phyloP scores from a whole-genome alignment of 2,329 filamentous ascomycete species.

The Colletotrichum sp. region DNA sequence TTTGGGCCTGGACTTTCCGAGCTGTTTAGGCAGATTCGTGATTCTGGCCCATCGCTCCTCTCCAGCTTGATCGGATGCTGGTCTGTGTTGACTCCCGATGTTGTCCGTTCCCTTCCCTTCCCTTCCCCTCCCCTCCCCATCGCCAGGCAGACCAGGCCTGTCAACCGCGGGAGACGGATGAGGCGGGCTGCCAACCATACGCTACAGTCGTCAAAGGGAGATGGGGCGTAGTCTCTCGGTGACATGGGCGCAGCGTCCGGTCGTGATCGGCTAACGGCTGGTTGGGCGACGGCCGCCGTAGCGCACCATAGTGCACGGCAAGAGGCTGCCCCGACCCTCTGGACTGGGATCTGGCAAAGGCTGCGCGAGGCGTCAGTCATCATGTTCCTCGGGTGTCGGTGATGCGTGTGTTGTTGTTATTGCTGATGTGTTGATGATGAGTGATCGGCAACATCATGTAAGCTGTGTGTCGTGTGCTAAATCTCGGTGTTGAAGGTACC shows the following conservation, averaged over 20 bases:
- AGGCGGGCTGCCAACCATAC: not conserved
- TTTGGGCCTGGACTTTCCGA: not conserved
- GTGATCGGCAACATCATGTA: not conserved
- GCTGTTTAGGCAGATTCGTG: not conserved
- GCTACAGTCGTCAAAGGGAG: not conserved
- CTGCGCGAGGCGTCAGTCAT: slow-evolving; percentile 11
- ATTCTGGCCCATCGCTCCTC: not conserved
- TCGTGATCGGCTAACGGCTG: slow-evolving; percentile 15
- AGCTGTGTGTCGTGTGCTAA: not conserved
- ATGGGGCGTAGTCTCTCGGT: not conserved
- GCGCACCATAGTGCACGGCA: not conserved
- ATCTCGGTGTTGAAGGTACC: not conserved
- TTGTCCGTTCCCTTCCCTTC: not conserved
- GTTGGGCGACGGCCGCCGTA: not conserved
- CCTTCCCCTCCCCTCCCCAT: not conserved
- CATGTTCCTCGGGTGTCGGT: not conserved
- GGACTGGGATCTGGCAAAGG: slow-evolving; percentile 8
- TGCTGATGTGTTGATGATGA: not conserved
- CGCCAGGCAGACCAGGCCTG: not conserved
- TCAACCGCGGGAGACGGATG: not conserved
- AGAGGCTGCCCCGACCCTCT: slow-evolving; percentile 17
- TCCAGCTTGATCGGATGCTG: slow-evolving; percentile 3
- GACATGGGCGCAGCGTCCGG: not conserved
- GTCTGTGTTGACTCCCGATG: slow-evolving; percentile 14
- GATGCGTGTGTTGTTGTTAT: not conserved